Percentiles rank a stretch among this genome's conserved stretches.
Conservation (phyloP, 768 basidiomycete species). For the Leccinum sublutescens region DNA sequence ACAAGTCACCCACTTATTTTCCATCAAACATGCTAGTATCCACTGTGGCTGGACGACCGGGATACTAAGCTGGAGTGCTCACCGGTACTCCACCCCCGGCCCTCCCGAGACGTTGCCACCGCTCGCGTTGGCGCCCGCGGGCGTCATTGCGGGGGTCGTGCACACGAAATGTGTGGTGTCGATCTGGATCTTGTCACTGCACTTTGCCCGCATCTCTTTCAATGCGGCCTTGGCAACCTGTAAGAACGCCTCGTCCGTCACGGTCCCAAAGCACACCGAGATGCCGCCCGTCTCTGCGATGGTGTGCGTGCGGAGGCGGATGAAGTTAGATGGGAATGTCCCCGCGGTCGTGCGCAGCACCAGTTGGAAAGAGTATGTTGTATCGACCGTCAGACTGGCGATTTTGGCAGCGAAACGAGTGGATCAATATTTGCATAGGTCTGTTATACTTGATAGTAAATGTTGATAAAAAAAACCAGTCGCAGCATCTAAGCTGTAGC, state of each 20-base stretch:
- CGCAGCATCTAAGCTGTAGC: too few relatives aligned
- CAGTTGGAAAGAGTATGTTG: slow-evolving; percentile 93
- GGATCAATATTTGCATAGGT: too few relatives aligned
- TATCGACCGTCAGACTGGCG: slow-evolving; percentile 70
- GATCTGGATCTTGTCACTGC: too few relatives aligned
- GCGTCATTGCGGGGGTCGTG: too few relatives aligned
- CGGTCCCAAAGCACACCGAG: slow-evolving; percentile 90
- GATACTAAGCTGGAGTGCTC: slow-evolving; percentile 91
- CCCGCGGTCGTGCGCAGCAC: slow-evolving; percentile 92
- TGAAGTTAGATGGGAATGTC: slow-evolving; percentile 79
- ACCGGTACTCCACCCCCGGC: slow-evolving; percentile 87
- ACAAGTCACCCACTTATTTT: slow-evolving; percentile 64
- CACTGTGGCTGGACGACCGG: slow-evolving; percentile 95
- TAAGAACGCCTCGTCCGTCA: slow-evolving; percentile 51
- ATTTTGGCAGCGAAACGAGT: too few relatives aligned
- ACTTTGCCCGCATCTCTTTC: too few relatives aligned
- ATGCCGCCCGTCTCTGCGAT: slow-evolving; percentile 96
- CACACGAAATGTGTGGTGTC: too few relatives aligned
- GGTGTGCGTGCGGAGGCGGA: slow-evolving; percentile 86
- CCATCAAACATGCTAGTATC: slow-evolving; percentile 85
- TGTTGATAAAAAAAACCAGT: too few relatives aligned
- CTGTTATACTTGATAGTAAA: too few relatives aligned
- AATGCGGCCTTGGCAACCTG: too few relatives aligned
- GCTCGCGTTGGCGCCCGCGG: slow-evolving; percentile 28
- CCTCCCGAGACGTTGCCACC: slow-evolving; percentile 51